phyloP scores from a whole-genome alignment of 106 monocot species.

The Ottelia alismoides region DNA sequence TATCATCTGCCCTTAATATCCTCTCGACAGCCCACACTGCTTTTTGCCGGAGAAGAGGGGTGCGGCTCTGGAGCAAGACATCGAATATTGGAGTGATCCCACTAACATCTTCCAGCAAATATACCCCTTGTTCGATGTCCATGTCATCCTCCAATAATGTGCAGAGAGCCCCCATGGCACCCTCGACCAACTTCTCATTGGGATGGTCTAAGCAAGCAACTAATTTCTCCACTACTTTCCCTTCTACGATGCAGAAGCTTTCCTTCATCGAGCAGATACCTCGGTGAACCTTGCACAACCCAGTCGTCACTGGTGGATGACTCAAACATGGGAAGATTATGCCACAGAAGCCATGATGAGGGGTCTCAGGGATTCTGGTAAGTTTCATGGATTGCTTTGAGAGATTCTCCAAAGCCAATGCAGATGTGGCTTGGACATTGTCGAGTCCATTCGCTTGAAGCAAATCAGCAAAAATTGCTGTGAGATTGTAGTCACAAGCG shows the following conservation, averaged over 20 bases:
- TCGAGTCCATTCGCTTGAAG: constrained; percentile 76
- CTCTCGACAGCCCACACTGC: constrained; percentile 93
- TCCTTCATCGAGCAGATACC: constrained; percentile 72
- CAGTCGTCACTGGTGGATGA: constrained; percentile 17
- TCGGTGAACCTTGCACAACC: constrained; percentile 47
- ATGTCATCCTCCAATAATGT: constrained; percentile 14
- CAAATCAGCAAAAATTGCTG: constrained; percentile 49
- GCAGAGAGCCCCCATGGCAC: constrained; percentile 14
- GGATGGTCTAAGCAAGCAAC: constrained; percentile 37
- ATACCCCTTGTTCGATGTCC: constrained; percentile 32
- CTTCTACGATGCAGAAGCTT: constrained; percentile 77
- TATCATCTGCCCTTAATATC: constrained; percentile 65
- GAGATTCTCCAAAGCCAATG: constrained; percentile 70
- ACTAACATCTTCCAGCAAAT: constrained; percentile 33
- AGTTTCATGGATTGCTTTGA: constrained; percentile 43
- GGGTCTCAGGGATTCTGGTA: constrained; percentile 8
- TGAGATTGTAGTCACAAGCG: constrained; percentile 48
- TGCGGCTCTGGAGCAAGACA: constrained; percentile 39
- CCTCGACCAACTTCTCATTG: constrained; percentile 14
- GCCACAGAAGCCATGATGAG: background rate
- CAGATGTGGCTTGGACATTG: constrained; percentile 53
- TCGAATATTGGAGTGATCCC: constrained; percentile 58
- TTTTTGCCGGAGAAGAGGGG: constrained; percentile 35
- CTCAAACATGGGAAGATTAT: constrained; percentile 15
- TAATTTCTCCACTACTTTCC: constrained; percentile 58